These are phyloP conservation scores for Carex cristatella DNA, from an alignment of 176 grass and related monocot species.

Conservation along the genomic window DNA sequence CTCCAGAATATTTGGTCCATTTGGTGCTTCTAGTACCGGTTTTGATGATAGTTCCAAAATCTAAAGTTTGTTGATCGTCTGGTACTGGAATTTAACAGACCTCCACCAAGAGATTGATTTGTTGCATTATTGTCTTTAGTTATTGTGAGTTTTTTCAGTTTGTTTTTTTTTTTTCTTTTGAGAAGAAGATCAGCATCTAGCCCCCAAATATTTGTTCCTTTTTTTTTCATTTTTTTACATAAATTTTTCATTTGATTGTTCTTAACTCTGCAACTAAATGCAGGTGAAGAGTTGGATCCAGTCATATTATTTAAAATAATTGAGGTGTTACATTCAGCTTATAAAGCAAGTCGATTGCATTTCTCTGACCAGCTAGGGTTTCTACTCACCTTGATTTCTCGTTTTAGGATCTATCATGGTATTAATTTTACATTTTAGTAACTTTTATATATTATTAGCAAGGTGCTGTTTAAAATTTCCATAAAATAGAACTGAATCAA, in stretches of 20 bases:
- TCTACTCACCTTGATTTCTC: slow-evolving; percentile 63
- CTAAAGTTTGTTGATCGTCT: neutral
- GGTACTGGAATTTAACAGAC: neutral
- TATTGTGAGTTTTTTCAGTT: neutral
- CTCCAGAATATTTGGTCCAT: neutral
- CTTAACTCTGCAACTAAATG: slow-evolving; percentile 29
- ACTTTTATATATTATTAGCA: slow-evolving; percentile 5
- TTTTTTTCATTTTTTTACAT: neutral
- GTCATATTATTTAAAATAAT: slow-evolving; percentile 46
- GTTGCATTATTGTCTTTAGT: neutral
- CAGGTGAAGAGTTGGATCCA: slow-evolving; percentile 66
- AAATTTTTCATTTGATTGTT: neutral
- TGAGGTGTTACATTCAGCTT: slow-evolving; percentile 64
- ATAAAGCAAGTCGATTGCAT: slow-evolving; percentile 50
- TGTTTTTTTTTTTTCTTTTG: neutral
- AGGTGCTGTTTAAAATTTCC: neutral
- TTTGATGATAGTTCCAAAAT: neutral
- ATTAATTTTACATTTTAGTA: slow-evolving; percentile 9
- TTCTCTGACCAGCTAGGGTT: slow-evolving; percentile 75
- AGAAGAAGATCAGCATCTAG: neutral
- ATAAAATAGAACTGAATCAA: neutral
- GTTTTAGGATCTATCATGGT: slow-evolving; percentile 62
- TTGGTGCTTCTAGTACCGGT: neutral
- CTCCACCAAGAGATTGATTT: neutral
- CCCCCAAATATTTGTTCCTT: neutral